phyloP scores from a whole-genome alignment of 768 basidiomycete species.

The Agaricus bisporus region DNA sequence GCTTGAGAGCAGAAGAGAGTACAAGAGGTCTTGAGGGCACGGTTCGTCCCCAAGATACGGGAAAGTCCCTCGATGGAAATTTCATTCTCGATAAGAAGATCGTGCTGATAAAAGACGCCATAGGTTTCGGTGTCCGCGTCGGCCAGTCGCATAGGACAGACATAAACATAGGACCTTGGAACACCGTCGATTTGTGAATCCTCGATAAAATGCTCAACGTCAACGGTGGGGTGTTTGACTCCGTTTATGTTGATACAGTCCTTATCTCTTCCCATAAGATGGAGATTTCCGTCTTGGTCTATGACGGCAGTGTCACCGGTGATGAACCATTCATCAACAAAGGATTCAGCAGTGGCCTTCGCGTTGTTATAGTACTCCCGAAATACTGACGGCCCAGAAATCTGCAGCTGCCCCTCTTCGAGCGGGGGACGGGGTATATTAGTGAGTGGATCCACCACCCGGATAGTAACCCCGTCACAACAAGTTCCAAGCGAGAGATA shows the following conservation, averaged over 20 bases:
- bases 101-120: slow-evolving; percentile 6
- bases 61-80: not conserved
- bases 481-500: slow-evolving; percentile 6
- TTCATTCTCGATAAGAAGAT: not conserved
- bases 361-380: slow-evolving; percentile 5
- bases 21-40: not conserved
- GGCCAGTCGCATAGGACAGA: slow-evolving; percentile 6
- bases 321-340: slow-evolving; percentile 3
- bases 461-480: slow-evolving; percentile 4
- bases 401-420: slow-evolving; percentile 4
- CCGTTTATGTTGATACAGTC: slow-evolving; percentile 8
- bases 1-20: slow-evolving; percentile 3
- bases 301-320: slow-evolving; percentile 3
- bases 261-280: slow-evolving; percentile 4
- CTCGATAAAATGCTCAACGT: slow-evolving; percentile 7
- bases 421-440: not conserved
- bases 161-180: slow-evolving; percentile 3
- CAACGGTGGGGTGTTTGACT: slow-evolving; percentile 3
- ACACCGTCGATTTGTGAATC: slow-evolving; percentile 1
- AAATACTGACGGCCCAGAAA: slow-evolving; percentile 6
- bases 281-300: not conserved
- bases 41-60: not conserved
- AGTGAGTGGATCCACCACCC: slow-evolving; percentile 3
- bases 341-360: slow-evolving; percentile 1
- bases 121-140: slow-evolving; percentile 7